A percentile compares a stretch with the other conserved stretches of the same genome.
Conservation (phyloP, 192 early-diverging fungal species). For the Physocladia obscura region DNA sequence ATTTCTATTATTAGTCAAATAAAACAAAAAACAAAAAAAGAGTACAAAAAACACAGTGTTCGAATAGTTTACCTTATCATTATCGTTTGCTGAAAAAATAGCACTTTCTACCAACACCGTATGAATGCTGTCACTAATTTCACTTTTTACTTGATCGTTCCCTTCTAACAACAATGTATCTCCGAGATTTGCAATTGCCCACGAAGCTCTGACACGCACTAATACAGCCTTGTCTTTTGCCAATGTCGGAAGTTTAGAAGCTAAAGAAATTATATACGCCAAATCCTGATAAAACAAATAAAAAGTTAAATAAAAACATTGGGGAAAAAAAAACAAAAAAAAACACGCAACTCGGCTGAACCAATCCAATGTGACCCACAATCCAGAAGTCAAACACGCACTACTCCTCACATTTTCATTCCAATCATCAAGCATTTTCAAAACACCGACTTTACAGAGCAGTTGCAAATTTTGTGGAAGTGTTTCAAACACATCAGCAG, state of each 20-base stretch:
- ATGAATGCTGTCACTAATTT: conserved; percentile 43
- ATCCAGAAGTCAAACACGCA: conserved; percentile 64
- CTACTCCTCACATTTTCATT: conserved; percentile 59
- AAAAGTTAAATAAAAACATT: neutral
- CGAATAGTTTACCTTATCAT: conserved; percentile 80
- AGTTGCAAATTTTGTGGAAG: conserved; percentile 2
- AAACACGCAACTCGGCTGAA: neutral
- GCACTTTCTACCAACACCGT: conserved; percentile 51
- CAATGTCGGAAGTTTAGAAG: conserved; percentile 46
- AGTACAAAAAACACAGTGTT: too few species aligned
- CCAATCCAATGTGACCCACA: conserved; percentile 1
- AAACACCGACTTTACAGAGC: neutral
- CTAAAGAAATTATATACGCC: conserved; percentile 57
- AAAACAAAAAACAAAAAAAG: conserved; percentile 2
- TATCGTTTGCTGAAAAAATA: conserved; percentile 57
- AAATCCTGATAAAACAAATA: conserved; percentile 46
- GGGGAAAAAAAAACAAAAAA: neutral
- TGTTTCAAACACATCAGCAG: conserved; percentile 15
- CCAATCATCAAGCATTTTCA: conserved; percentile 40
- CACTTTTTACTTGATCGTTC: conserved; percentile 28
- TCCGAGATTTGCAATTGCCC: conserved; percentile 75
- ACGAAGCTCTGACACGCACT: conserved; percentile 69
- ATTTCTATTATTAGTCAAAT: neutral
- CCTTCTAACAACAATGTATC: conserved; percentile 52
- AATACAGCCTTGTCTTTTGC: conserved; percentile 54